Conservation (phyloP, 1,284 basidiomycete species). For the Cutaneotrichosporon sp. region DNA sequence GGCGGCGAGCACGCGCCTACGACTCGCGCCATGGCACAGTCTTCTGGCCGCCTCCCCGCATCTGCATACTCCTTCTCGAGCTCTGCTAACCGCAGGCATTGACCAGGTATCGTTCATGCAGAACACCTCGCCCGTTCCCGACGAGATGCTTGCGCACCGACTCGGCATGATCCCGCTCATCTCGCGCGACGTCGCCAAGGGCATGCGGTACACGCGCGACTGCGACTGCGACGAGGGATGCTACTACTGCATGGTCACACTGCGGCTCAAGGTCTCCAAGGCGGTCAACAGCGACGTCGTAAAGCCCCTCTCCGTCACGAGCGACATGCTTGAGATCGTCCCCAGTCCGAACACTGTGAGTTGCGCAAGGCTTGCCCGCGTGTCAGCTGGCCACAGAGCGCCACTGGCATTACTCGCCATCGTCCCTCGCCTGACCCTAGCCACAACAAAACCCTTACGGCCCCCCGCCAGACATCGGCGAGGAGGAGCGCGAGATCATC, state of each 20-base stretch:
- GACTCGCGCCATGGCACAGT: no score
- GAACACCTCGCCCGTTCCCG: conserved; percentile 90
- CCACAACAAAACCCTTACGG: conserved; percentile 33
- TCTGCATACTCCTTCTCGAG: background rate
- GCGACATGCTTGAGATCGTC: conserved; percentile 44
- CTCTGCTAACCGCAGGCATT: conserved; percentile 60
- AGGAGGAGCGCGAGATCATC: conserved; percentile 39
- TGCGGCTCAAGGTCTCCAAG: conserved; percentile 40
- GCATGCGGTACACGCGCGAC: conserved; percentile 60
- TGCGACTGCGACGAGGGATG: conserved; percentile 50
- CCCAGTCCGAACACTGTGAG: conserved; percentile 30
- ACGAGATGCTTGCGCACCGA: conserved; percentile 96
- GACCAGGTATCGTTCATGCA: conserved; percentile 90
- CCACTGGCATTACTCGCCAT: background rate
- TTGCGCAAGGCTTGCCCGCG: conserved; percentile 7
- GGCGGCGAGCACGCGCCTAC: no score
- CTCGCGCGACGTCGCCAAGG: conserved; percentile 76
- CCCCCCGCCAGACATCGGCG: conserved; percentile 32
- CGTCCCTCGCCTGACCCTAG: conserved; percentile 12
- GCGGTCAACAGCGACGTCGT: conserved; percentile 25
- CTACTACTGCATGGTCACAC: conserved; percentile 47
- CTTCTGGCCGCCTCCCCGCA: no score
- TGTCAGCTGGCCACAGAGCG: no score
- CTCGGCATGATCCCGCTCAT: conserved; percentile 90
- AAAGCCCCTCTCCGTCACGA: conserved; percentile 41